Evolutionary conservation across 306 rosid genomes (phyloP).

Genomic region (Malus asiatica): DNA sequence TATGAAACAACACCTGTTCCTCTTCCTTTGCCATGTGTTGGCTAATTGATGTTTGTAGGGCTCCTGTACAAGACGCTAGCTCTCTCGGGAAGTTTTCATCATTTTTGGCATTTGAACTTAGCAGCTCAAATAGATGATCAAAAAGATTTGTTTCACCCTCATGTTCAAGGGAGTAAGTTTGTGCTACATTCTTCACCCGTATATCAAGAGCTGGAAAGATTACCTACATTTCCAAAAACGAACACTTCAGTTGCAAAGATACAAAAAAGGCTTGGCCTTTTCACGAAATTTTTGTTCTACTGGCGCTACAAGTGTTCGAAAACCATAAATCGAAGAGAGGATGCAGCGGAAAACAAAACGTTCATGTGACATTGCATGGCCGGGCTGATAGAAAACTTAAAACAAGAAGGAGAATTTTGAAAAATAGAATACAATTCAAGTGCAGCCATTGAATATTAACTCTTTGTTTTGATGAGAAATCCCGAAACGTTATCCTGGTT

Average conservation of each 20-base stretch:
- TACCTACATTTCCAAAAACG: constrained; percentile 52
- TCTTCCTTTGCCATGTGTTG: constrained; percentile 99
- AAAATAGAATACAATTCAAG: not conserved
- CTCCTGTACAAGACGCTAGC: constrained; percentile 93
- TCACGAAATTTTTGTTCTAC: not conserved
- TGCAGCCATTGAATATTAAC: not conserved
- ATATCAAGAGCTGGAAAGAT: constrained; percentile 95
- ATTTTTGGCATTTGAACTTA: constrained; percentile 49
- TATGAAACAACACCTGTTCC: constrained; percentile 70
- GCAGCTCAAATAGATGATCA: constrained; percentile 74
- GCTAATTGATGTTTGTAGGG: constrained; percentile 80
- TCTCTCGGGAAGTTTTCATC: constrained; percentile 83
- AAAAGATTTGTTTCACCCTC: constrained; percentile 91
- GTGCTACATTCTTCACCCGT: constrained; percentile 99
- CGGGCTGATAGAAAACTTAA: not conserved
- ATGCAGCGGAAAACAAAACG: not conserved
- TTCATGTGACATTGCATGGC: not conserved
- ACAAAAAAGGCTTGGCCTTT: not conserved
- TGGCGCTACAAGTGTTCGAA: not conserved
- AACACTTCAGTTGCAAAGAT: constrained; percentile 9
- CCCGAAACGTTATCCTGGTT: not conserved
- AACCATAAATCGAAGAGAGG: not conserved
- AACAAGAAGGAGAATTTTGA: not conserved
- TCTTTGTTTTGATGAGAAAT: not conserved
- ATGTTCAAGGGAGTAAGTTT: constrained; percentile 96